Conservation (phyloP, 1,284 basidiomycete genomes). For the Sphaerobolus stellatus region DNA sequence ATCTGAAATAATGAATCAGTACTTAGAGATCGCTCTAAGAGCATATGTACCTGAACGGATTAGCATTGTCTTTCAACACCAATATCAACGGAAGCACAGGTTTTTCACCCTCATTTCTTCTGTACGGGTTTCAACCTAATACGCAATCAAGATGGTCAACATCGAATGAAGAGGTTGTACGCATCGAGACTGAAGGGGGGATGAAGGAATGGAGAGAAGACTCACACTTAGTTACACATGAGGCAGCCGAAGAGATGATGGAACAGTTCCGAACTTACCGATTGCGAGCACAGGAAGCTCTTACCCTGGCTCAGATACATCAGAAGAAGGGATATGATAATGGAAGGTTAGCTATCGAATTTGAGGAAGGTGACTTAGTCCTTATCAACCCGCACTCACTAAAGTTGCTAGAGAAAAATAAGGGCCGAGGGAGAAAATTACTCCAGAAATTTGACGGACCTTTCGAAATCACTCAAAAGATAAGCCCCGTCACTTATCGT, state of each 20-base stretch:
- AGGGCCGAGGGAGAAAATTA: not conserved
- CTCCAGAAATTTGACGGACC: not conserved
- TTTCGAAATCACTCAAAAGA: not conserved
- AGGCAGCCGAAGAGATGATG: not conserved
- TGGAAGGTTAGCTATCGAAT: not conserved
- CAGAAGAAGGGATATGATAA: not conserved
- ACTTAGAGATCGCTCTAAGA: constrained; percentile 31
- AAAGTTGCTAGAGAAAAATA: not conserved
- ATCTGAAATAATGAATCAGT: constrained; percentile 20
- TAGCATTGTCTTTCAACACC: constrained; percentile 49
- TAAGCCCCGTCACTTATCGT: not conserved
- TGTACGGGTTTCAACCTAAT: constrained; percentile 2
- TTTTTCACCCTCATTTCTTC: constrained; percentile 29
- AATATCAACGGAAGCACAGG: constrained; percentile 31
- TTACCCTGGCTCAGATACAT: not conserved
- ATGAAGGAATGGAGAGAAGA: no score
- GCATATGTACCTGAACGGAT: constrained; percentile 40
- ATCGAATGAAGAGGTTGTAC: no score
- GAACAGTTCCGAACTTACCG: not conserved
- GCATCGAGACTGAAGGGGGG: no score
- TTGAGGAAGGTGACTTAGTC: not conserved
- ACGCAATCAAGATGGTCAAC: not conserved
- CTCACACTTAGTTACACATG: no score
- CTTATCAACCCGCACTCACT: not conserved
- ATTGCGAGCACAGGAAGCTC: not conserved